Base-by-base conservation (phyloP, 352 stramenopile species). In the Peronospora farinosa region DNA sequence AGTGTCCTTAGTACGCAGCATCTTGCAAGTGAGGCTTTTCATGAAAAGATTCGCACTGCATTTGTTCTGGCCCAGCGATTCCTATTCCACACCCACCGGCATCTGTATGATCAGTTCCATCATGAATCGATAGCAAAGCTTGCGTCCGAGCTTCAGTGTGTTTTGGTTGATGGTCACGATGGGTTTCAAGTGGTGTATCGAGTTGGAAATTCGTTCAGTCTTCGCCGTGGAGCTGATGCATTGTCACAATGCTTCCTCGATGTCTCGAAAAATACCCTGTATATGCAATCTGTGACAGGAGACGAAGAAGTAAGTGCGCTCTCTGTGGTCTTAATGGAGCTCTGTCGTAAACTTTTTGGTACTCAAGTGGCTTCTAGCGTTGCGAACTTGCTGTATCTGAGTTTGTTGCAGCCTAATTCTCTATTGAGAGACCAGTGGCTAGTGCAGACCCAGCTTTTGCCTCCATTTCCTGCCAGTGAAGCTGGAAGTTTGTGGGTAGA, bases 371-470 rank as follows among this genome's bases (percentile, higher is more conserved):
- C 74, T 2, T 58, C 74, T 8, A 78, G 52, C 25, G 58, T 88
- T 5, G 72, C 78, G 9, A 91, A 91, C 43, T 47, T 91, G 19
- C 36, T 88, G 41, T 91, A 87, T 47, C 67, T 91, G 28, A 73
- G 78, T 28, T 81, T 76, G 33, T 57, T 91, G 47, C 80, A 91
- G 44, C 54, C 56, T 5, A 67, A 30, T 12, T 23, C 25, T 0
- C 23, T 56, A 0, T 33, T 52, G 19, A 47, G 69, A 40, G 78
- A 89, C 44, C 49, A 60, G 17, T 91, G 78, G 78, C 54, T 91
- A n/a, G 52, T 59, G n/a, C 49, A 68, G 25, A 87, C 74, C 0
- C 80, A 91, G 52, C 60, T 64, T 5, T 53, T 89, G 13, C 61
- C 65, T n/a, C 59, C 65, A n/a, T 21, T 86, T 40, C 60, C 77